Evolutionary conservation across 129 eudicot species (phyloP).

Genomic region (Helianthus tuberosus): DNA sequence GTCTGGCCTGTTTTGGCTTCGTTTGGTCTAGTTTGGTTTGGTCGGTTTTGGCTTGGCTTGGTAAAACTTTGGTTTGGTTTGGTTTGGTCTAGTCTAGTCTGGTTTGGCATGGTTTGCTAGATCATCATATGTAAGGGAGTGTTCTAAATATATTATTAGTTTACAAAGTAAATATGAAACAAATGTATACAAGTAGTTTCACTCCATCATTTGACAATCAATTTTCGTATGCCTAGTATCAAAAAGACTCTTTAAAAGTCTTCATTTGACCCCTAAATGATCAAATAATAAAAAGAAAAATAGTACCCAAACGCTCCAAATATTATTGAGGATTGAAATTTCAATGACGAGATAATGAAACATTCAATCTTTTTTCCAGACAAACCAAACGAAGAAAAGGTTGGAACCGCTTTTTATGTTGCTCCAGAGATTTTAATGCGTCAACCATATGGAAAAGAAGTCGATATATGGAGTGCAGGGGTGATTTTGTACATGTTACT

Average conservation of each 20-base stretch:
- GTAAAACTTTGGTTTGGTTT: no score
- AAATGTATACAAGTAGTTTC: not conserved
- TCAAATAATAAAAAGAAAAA: no score
- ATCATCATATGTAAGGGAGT: not conserved
- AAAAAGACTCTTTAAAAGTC: not conserved
- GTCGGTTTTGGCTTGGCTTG: no score
- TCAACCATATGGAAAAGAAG: constrained; percentile 64
- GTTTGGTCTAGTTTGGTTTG: no score
- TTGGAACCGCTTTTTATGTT: constrained; percentile 89
- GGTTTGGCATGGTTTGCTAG: not conserved
- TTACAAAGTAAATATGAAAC: not conserved
- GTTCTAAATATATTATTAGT: not conserved
- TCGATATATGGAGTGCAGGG: constrained; percentile 90
- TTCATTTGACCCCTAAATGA: no score
- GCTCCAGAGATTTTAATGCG: constrained; percentile 83
- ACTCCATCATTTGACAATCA: not conserved
- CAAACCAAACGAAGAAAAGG: constrained; percentile 63
- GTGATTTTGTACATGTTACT: constrained; percentile 85
- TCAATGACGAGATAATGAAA: not conserved
- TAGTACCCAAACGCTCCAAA: no score
- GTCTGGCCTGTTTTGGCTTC: no score
- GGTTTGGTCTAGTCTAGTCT: no score
- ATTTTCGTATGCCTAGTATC: not conserved
- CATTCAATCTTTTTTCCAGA: constrained; percentile 37
- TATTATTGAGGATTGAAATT: not conserved